Conservation (phyloP, 192 early-diverging fungal genomes). For the Entomortierella chlamydospora region DNA sequence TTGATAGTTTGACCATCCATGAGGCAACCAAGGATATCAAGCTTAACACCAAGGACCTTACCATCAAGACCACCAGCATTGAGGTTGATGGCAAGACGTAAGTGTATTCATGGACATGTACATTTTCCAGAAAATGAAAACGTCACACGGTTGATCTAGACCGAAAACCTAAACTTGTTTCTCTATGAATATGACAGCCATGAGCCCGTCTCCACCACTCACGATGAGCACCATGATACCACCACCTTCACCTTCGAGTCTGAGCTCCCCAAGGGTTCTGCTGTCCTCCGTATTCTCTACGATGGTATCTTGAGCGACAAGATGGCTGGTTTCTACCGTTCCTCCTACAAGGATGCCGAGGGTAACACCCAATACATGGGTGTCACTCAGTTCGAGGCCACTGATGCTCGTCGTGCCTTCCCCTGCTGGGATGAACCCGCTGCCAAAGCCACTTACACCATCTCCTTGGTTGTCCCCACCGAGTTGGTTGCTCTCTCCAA, state of each 20-base stretch:
- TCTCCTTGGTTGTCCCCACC: constrained; percentile 82
- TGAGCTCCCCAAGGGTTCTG: constrained; percentile 60
- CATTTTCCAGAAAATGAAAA: neutral
- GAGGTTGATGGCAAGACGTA: constrained; percentile 67
- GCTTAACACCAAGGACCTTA: constrained; percentile 69
- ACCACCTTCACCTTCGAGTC: constrained; percentile 70
- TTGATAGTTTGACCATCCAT: constrained; percentile 43
- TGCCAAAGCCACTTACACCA: constrained; percentile 94
- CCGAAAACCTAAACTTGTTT: neutral
- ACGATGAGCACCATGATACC: constrained; percentile 60
- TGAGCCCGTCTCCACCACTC: constrained; percentile 52
- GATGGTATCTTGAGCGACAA: constrained; percentile 82
- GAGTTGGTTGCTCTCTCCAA: constrained; percentile 90
- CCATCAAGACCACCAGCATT: constrained; percentile 72
- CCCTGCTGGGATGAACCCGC: constrained; percentile 98
- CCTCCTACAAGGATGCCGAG: constrained; percentile 63
- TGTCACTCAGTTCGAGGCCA: constrained; percentile 97
- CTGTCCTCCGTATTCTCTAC: constrained; percentile 68
- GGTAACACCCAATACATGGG: constrained; percentile 74
- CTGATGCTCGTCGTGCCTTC: constrained; percentile 89
- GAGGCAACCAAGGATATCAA: constrained; percentile 65
- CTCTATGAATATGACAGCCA: constrained; percentile 15
- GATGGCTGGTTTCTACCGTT: constrained; percentile 98
- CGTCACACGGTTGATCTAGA: no score
- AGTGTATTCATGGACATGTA: constrained; percentile 4